Percentiles rank a stretch among this genome's conserved stretches.
phyloP scores from a whole-genome alignment of 768 basidiomycete genomes.

The Tulasnella sp. region DNA sequence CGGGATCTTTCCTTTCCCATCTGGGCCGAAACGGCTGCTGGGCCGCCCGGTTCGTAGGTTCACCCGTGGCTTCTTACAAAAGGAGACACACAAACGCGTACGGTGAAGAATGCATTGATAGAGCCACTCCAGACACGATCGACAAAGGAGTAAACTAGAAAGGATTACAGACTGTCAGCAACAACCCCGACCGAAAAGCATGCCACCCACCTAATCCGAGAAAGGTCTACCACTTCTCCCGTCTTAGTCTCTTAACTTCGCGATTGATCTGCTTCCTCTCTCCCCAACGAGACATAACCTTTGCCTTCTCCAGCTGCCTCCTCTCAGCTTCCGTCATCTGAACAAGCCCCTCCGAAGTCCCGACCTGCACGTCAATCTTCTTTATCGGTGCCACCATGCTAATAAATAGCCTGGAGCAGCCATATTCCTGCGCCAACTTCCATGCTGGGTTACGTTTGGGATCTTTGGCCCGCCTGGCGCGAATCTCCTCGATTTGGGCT shows the following conservation, averaged over 20 bases:
- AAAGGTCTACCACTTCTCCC: conserved; percentile 55
- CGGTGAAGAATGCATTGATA: not conserved
- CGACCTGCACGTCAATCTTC: conserved; percentile 27
- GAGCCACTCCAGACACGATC: not conserved
- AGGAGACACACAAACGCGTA: not conserved
- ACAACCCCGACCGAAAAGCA: not conserved
- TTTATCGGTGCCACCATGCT: conserved; percentile 55
- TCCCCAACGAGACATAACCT: conserved; percentile 54
- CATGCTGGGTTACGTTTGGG: conserved; percentile 53
- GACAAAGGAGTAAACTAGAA: not conserved
- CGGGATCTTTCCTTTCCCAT: too few species aligned
- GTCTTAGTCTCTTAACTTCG: conserved; percentile 60
- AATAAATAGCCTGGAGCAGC: conserved; percentile 62
- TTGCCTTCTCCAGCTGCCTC: conserved; percentile 44
- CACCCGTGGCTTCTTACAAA: too few species aligned
- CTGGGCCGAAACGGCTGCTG: too few species aligned
- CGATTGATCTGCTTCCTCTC: conserved; percentile 54
- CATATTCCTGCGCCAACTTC: conserved; percentile 68
- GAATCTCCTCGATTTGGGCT: conserved; percentile 49
- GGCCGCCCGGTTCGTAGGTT: too few species aligned
- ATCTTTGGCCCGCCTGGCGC: conserved; percentile 48
- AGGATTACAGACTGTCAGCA: not conserved
- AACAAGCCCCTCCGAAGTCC: not conserved
- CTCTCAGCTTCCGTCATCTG: conserved; percentile 39
- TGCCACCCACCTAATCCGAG: not conserved